Evolutionary conservation across 2,329 filamentous ascomycete genomes (phyloP), one percentile per base, ranked within the genome.

Genomic region (Phialophora tarda): DNA sequence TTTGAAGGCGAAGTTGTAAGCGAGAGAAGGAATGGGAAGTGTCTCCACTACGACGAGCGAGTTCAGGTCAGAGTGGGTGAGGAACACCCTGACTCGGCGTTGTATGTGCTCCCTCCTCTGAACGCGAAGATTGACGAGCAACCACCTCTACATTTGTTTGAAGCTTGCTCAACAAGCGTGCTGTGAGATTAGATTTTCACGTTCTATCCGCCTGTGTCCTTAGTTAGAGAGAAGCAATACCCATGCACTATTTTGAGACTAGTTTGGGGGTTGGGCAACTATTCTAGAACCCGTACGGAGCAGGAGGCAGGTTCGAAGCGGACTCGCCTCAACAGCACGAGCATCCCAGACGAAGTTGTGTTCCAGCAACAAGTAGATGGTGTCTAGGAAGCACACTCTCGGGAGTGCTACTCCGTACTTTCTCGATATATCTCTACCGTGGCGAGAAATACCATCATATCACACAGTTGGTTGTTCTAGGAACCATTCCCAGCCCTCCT

Each of bases 1-100:
- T 4, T 30, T 69, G 41, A 84, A 83, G 72, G 74, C 84, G 3
- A 86, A 84, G 73, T 75, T 86, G 57, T 85, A 69, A 67, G 28
- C 8, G 21, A 41, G 3, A 11, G 28, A 21, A 17, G 10, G 4
- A 41, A 41, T 26, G 38, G 48, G 21, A 51, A 1, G 8, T 44
- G 38, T n/a, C 5, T 44, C 17, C 5, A 17, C 17, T n/a, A 44
- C 38, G 38, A 44, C 38, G 38, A n/a, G 38, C 17, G 17, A 44
- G 17, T 7, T 2, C 38, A 44, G 17, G 2, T 2, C 38, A n/a
- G 14, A n/a, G 38, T 44, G 38, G 14, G 17, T 44, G 38, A 44
- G 38, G 38, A n/a, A 44, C 38, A n/a, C 2, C 38, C 17, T 10
- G 2, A 44, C 17, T n/a, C 17, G 38, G 17, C 17, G 17, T n/a